A percentile compares a stretch with the other conserved stretches of the same genome.
These are phyloP conservation scores for Cephalotrichum gorgonifer DNA, from an alignment of 2,329 filamentous ascomycete genomes.

Conservation along the genomic window DNA sequence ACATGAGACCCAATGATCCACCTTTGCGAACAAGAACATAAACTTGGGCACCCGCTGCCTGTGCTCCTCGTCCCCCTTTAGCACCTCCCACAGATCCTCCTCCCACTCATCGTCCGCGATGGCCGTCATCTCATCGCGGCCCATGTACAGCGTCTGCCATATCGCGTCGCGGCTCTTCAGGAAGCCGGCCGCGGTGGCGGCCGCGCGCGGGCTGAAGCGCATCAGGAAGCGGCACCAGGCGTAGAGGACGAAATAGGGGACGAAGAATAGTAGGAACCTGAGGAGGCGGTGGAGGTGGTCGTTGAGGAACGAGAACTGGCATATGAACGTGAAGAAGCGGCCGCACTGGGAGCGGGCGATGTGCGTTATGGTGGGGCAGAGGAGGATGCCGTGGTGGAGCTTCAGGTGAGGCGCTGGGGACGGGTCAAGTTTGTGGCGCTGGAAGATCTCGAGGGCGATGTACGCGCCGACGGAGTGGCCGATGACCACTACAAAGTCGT, in stretches of 20 bases:
- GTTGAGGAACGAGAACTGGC: slow-evolving; percentile 25
- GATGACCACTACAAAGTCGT: slow-evolving; percentile 53
- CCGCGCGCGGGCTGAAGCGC: slow-evolving; percentile 37
- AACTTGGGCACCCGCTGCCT: slow-evolving; percentile 29
- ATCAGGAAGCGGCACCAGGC: slow-evolving; percentile 32
- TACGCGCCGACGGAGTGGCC: slow-evolving; percentile 69
- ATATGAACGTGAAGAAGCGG: slow-evolving; percentile 22
- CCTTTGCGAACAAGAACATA: slow-evolving; percentile 47
- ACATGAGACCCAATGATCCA: slow-evolving; percentile 54
- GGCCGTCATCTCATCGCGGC: slow-evolving; percentile 46
- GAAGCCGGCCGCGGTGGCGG: slow-evolving; percentile 40
- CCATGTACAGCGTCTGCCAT: slow-evolving; percentile 49
- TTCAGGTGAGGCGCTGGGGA: slow-evolving; percentile 23
- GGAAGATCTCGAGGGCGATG: slow-evolving; percentile 58
- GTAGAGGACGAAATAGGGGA: slow-evolving; percentile 26
- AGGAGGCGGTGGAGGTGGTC: slow-evolving; percentile 29
- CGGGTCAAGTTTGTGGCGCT: slow-evolving; percentile 36
- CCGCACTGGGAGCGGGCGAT: slow-evolving; percentile 55
- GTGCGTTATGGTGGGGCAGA: slow-evolving; percentile 68
- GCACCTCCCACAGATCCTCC: slow-evolving; percentile 44
- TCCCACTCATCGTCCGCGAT: slow-evolving; percentile 51
- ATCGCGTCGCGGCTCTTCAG: slow-evolving; percentile 47
- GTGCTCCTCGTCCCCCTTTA: slow-evolving; percentile 9
- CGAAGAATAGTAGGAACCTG: slow-evolving; percentile 26
- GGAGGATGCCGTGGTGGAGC: slow-evolving; percentile 46